Percentiles rank a stretch among this genome's conserved stretches.
phyloP scores from a whole-genome alignment of 345 rosid species.

The Rhizophora apiculata region DNA sequence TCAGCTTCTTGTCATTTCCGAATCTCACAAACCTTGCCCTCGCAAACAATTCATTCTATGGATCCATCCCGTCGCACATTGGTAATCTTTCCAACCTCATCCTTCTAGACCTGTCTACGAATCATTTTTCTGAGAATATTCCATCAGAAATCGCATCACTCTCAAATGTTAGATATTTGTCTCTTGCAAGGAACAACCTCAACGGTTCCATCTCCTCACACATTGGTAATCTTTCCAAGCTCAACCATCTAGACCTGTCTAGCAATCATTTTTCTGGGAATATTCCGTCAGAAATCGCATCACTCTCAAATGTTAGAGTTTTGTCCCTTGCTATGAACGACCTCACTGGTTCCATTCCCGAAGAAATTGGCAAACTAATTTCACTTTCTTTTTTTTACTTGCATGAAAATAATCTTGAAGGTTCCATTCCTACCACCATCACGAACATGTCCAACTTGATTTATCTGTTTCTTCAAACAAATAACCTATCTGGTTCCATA shows the following conservation, averaged over 20 bases:
- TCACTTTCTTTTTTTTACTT: not conserved
- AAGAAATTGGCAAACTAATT: conserved; percentile 1
- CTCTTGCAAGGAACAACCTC: too few relatives aligned
- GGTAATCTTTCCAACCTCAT: too few relatives aligned
- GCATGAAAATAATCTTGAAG: not conserved
- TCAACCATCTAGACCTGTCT: conserved; percentile 18
- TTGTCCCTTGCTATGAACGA: too few relatives aligned
- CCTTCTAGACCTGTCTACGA: too few relatives aligned
- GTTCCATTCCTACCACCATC: not conserved
- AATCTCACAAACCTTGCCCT: not conserved
- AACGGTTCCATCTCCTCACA: not conserved
- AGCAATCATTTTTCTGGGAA: not conserved
- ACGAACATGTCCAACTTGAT: not conserved
- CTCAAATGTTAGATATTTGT: too few relatives aligned
- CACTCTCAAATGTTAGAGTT: too few relatives aligned
- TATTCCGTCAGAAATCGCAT: too few relatives aligned
- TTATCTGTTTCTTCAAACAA: not conserved
- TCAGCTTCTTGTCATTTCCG: conserved; percentile 17
- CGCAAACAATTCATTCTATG: conserved; percentile 13
- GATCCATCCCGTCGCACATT: conserved; percentile 10
- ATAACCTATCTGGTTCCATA: not conserved
- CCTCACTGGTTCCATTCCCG: not conserved
- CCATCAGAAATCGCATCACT: too few relatives aligned
- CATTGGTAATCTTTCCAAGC: conserved; percentile 18
- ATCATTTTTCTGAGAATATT: too few relatives aligned